Percentiles rank a stretch among this genome's conserved stretches.
phyloP scores from a whole-genome alignment of 441 rosid genomes.

The Eruca vesicaria region DNA sequence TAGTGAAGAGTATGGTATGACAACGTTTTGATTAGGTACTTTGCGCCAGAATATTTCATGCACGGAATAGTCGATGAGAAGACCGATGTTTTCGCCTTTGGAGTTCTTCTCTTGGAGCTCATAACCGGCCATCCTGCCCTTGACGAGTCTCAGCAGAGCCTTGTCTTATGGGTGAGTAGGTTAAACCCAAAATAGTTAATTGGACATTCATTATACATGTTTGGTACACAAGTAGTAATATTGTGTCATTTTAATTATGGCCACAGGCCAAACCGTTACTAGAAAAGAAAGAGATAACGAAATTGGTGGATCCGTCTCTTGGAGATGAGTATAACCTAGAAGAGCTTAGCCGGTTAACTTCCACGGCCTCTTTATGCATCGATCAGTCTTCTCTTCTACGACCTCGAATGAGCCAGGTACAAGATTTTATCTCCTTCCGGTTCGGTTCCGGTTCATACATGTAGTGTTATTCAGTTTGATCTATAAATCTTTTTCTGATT shows the following conservation, averaged over 20 bases:
- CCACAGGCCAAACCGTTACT: conserved; percentile 88
- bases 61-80: conserved; percentile 91
- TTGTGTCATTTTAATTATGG: conserved; percentile 28
- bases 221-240: neutral
- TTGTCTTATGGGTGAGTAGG: conserved; percentile 72
- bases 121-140: conserved; percentile 75
- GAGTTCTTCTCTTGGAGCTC: conserved; percentile 86
- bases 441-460: neutral
- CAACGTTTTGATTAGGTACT: neutral
- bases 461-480: neutral
- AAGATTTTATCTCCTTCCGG: conserved; percentile 9
- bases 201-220: conserved; percentile 8
- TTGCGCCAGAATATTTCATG: conserved; percentile 48
- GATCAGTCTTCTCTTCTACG: conserved; percentile 80
- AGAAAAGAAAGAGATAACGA: conserved; percentile 43
- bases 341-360: conserved; percentile 61
- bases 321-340: conserved; percentile 50
- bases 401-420: conserved; percentile 86
- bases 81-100: conserved; percentile 82
- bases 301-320: conserved; percentile 71
- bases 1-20: neutral
- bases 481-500: neutral
- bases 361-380: conserved; percentile 77
- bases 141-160: conserved; percentile 62
- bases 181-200: neutral